These are phyloP conservation scores for Aspergillus ustus DNA, from an alignment of 2,329 filamentous ascomycete species.

Conservation along the genomic window DNA sequence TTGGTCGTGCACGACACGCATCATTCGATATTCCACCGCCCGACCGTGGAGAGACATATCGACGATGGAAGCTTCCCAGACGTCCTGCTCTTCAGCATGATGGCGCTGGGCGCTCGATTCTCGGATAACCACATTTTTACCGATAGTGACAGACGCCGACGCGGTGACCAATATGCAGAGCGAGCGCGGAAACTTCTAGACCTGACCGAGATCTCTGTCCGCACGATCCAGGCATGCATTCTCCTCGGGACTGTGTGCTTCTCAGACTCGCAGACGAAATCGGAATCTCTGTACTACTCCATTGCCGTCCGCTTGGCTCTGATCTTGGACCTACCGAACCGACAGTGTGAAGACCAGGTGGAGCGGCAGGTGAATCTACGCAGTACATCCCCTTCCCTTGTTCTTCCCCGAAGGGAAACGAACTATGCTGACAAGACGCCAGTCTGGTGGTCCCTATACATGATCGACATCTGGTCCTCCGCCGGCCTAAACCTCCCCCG, in stretches of 20 bases:
- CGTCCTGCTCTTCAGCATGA: neutral
- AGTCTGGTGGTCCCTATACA: slow-evolving; percentile 48
- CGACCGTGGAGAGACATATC: neutral
- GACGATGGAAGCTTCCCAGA: neutral
- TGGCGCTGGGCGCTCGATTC: slow-evolving; percentile 1
- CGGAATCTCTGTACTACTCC: slow-evolving; percentile 46
- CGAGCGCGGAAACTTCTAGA: slow-evolving; percentile 29
- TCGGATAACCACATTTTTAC: neutral
- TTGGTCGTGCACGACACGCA: slow-evolving; percentile 3
- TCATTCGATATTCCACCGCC: slow-evolving; percentile 4
- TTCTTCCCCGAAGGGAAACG: slow-evolving; percentile 27
- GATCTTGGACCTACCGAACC: slow-evolving; percentile 42
- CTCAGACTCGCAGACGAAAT: slow-evolving; percentile 35
- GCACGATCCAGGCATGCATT: slow-evolving; percentile 47
- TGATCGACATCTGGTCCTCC: slow-evolving; percentile 49
- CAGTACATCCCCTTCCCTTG: neutral
- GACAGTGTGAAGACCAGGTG: slow-evolving; percentile 29
- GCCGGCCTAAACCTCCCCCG: slow-evolving; percentile 42
- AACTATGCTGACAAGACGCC: slow-evolving; percentile 38
- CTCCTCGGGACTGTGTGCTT: slow-evolving; percentile 45
- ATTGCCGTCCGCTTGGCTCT: slow-evolving; percentile 44
- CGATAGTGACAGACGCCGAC: neutral
- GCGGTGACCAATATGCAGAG: neutral
- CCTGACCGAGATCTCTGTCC: slow-evolving; percentile 43
- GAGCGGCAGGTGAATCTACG: neutral